Evolutionary conservation across 1,284 basidiomycete genomes (phyloP).

Genomic region (Irpex rosettiformis): DNA sequence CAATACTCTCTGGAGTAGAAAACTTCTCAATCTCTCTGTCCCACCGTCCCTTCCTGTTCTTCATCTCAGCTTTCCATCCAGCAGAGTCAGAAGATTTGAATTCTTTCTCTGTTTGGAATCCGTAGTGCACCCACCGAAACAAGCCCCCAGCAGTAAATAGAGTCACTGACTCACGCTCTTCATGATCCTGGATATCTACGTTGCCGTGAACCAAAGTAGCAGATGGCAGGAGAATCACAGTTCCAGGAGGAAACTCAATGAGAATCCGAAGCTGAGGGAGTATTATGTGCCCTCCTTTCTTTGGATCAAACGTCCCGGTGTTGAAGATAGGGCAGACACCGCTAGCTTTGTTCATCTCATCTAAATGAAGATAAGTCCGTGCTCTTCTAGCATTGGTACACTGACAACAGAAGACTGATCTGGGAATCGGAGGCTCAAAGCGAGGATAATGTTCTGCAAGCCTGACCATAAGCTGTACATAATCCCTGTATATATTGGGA

Average conservation of each 20-base stretch:
- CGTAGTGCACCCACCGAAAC: conserved; percentile 24
- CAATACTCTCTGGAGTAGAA: background rate
- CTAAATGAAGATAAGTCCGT: conserved; percentile 13
- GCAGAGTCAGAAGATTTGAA: background rate
- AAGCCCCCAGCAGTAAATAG: conserved; percentile 24
- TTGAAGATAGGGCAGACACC: conserved; percentile 24
- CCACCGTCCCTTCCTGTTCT: background rate
- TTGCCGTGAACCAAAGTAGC: conserved; percentile 27
- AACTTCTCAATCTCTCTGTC: background rate
- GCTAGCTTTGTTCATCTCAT: conserved; percentile 19
- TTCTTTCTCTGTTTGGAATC: conserved; percentile 2
- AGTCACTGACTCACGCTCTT: conserved; percentile 21
- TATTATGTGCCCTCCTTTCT: conserved; percentile 25
- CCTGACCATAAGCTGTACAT: background rate
- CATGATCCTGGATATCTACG: conserved; percentile 9
- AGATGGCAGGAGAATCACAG: conserved; percentile 26
- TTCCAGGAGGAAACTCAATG: conserved; percentile 24
- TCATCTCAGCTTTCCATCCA: background rate
- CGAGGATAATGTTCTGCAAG: background rate
- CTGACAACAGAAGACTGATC: conserved; percentile 20
- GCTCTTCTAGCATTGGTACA: background rate
- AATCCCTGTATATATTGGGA: background rate
- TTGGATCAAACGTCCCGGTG: conserved; percentile 21
- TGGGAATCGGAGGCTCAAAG: conserved; percentile 3
- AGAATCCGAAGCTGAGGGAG: conserved; percentile 23